These are phyloP conservation scores for Talaromyces piceae DNA, from an alignment of 2,329 filamentous ascomycete genomes.

Conservation along the genomic window DNA sequence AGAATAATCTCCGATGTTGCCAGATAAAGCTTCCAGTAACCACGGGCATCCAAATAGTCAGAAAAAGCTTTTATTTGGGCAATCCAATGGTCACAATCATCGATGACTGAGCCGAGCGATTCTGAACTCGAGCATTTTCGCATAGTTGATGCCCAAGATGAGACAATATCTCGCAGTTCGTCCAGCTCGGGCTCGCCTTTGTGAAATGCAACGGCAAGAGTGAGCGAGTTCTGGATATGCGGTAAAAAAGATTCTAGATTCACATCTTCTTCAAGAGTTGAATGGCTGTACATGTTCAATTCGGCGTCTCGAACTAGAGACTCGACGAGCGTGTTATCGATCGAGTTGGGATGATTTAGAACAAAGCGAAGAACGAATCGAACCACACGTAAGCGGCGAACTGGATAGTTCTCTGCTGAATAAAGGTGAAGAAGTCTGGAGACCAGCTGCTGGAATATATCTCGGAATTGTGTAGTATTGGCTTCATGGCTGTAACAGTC, in stretches of 20 bases:
- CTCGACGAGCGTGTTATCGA: conserved; percentile 22
- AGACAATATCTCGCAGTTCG: conserved; percentile 23
- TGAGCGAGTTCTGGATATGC: conserved; percentile 28
- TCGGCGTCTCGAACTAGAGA: conserved; percentile 21
- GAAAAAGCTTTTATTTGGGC: conserved; percentile 46
- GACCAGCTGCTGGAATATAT: conserved; percentile 21
- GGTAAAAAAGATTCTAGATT: conserved; percentile 19
- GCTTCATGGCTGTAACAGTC: conserved; percentile 22
- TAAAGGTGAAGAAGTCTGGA: conserved; percentile 30
- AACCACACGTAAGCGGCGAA: conserved; percentile 31
- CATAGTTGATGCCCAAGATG: conserved; percentile 35
- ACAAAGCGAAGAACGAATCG: conserved; percentile 28
- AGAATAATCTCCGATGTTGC: conserved; percentile 44
- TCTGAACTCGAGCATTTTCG: conserved; percentile 37
- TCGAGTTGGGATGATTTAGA: conserved; percentile 23
- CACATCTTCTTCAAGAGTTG: conserved; percentile 19
- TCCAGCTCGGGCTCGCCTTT: conserved; percentile 22
- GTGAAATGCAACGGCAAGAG: conserved; percentile 28
- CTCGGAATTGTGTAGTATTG: conserved; percentile 22
- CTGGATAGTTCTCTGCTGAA: conserved; percentile 21
- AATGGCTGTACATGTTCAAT: conserved; percentile 13
- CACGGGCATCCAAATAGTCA: conserved; percentile 53
- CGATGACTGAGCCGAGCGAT: conserved; percentile 39
- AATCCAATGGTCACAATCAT: conserved; percentile 44
- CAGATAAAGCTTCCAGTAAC: conserved; percentile 44